A percentile compares a stretch with the other conserved stretches of the same genome.
Conservation (phyloP, 177 flowering plant species). For the Vitis hybrid region DNA sequence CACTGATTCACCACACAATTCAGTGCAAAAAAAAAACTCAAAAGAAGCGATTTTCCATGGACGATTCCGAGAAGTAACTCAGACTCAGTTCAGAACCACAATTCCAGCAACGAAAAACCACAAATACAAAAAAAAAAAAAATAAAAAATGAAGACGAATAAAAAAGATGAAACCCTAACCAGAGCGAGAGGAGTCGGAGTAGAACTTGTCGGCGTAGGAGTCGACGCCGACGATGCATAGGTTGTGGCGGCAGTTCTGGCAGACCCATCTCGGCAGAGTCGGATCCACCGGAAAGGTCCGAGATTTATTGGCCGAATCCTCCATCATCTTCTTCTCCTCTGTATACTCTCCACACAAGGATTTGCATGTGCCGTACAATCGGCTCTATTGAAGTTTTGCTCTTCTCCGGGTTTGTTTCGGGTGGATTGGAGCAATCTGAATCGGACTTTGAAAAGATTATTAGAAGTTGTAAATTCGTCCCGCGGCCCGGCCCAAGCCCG, state of each 20-base stretch:
- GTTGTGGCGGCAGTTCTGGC: constrained; percentile 83
- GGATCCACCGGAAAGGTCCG: constrained; percentile 71
- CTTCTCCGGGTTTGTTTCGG: no score
- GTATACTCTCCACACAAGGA: background rate
- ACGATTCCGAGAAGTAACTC: no score
- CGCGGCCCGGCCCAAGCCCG: no score
- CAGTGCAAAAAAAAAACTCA: no score
- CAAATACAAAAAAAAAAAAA: background rate
- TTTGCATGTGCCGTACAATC: no score
- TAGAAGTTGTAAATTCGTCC: no score
- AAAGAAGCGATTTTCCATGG: no score
- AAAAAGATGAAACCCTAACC: constrained; percentile 37
- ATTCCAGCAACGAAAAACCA: constrained; percentile 1
- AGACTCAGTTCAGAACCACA: background rate
- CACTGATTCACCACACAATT: no score
- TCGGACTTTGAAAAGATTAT: no score
- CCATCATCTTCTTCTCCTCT: constrained; percentile 10
- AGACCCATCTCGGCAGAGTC: constrained; percentile 74
- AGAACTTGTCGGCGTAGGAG: constrained; percentile 79
- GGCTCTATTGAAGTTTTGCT: no score
- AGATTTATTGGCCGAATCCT: constrained; percentile 31
- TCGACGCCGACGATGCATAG: constrained; percentile 87
- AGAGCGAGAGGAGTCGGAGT: constrained; percentile 56
- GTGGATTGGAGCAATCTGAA: no score
- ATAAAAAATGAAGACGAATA: background rate